These are phyloP conservation scores for Cichorium intybus DNA, from an alignment of 140 eudicot genomes.

Conservation along the genomic window DNA sequence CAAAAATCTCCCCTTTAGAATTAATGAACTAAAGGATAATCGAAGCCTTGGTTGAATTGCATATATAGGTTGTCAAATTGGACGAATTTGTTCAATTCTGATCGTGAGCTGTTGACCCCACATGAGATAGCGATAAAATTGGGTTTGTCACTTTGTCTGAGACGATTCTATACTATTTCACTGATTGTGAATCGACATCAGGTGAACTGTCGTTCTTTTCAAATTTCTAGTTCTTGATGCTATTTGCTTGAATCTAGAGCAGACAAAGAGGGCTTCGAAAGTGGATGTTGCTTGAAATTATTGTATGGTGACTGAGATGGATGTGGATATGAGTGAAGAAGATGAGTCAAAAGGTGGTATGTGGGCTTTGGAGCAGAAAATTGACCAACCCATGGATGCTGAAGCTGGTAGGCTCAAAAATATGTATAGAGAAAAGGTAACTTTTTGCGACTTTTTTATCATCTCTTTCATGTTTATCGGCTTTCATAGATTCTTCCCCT, in stretches of 20 bases:
- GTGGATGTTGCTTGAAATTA: background rate
- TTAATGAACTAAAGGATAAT: conserved; percentile 8
- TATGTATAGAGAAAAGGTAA: conserved; percentile 85
- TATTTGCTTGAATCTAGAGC: conserved; percentile 12
- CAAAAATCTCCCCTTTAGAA: conserved; percentile 5
- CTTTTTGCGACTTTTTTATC: conserved; percentile 2
- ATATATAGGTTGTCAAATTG: background rate
- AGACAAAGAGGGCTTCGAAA: conserved; percentile 17
- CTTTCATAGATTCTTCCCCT: background rate
- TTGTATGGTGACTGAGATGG: conserved; percentile 43
- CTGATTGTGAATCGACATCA: conserved; percentile 18
- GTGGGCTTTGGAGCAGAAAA: conserved; percentile 95
- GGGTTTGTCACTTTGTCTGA: conserved; percentile 18
- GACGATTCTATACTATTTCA: conserved; percentile 20
- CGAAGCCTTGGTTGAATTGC: background rate
- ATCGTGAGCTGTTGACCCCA: conserved; percentile 23
- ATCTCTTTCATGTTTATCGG: conserved; percentile 3
- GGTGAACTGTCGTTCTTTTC: conserved; percentile 15
- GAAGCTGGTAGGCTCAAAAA: conserved; percentile 81
- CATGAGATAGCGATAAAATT: conserved; percentile 21
- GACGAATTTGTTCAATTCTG: conserved; percentile 17
- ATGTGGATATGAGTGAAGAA: conserved; percentile 39
- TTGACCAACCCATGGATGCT: conserved; percentile 95
- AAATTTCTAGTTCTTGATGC: conserved; percentile 13
- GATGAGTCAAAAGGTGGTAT: conserved; percentile 70